A percentile compares a stretch with the other conserved stretches of the same genome.
These are phyloP conservation scores for Spergularia bocconei DNA, from an alignment of 148 eudicot species.

Conservation along the genomic window DNA sequence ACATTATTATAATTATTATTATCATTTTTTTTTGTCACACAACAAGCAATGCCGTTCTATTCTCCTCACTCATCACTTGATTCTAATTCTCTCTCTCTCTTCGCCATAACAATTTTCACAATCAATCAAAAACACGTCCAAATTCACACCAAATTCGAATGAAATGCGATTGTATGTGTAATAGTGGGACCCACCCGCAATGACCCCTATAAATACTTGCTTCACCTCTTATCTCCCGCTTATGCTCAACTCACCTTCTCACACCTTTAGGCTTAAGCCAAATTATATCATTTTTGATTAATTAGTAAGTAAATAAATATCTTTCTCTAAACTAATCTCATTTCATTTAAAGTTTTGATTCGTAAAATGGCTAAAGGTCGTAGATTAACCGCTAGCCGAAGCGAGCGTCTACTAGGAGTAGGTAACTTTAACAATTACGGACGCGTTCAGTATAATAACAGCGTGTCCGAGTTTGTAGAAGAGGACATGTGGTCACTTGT, in stretches of 20 bases:
- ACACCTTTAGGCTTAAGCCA: conserved; percentile 7
- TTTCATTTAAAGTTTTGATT: neutral
- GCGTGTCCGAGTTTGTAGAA: conserved; percentile 51
- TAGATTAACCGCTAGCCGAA: conserved; percentile 61
- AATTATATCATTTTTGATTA: too few relatives aligned
- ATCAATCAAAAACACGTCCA: neutral
- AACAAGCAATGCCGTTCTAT: conserved; percentile 30
- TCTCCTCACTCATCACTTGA: conserved; percentile 23
- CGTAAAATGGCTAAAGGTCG: conserved; percentile 78
- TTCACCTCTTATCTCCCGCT: conserved; percentile 15
- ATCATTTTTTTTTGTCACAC: neutral
- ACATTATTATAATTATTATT: neutral
- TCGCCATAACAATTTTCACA: neutral
- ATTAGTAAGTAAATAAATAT: too few relatives aligned
- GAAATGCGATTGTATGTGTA: conserved; percentile 10
- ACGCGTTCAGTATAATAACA: conserved; percentile 5
- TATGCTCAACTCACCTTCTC: conserved; percentile 18
- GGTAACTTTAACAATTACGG: conserved; percentile 6
- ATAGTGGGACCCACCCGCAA: conserved; percentile 23
- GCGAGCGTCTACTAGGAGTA: conserved; percentile 55
- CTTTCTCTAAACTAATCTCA: too few relatives aligned
- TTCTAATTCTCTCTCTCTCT: conserved; percentile 17
- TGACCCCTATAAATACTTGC: conserved; percentile 27
- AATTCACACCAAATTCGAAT: conserved; percentile 30
- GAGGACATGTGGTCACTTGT: conserved; percentile 77